Evolutionary conservation across 2,329 filamentous ascomycete species (phyloP).

Genomic region (Fusarium liriodendri): DNA sequence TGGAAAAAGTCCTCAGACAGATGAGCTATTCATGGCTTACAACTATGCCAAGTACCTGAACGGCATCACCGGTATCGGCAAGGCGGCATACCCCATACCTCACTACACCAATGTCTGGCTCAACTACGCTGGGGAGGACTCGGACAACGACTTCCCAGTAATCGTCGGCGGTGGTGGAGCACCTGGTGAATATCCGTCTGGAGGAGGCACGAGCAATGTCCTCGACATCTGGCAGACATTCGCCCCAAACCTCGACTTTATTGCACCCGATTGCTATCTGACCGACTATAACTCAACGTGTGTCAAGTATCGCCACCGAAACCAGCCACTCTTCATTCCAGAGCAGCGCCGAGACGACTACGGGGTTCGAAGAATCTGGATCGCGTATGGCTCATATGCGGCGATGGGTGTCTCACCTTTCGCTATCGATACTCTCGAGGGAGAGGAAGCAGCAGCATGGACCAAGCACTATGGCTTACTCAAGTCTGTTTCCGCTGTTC

Average conservation of each 20-base stretch:
- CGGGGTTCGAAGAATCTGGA: constrained; percentile 54
- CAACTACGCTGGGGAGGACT: constrained; percentile 35
- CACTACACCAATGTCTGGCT: constrained; percentile 45
- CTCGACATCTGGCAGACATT: constrained; percentile 50
- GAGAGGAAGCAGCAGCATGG: neutral
- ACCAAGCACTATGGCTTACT: constrained; percentile 9
- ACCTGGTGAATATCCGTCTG: constrained; percentile 47
- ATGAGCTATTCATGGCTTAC: constrained; percentile 47
- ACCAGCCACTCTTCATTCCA: constrained; percentile 59
- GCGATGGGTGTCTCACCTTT: constrained; percentile 21
- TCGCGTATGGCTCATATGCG: constrained; percentile 28
- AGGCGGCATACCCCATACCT: constrained; percentile 37
- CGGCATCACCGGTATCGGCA: constrained; percentile 42
- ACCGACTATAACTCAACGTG: constrained; percentile 46
- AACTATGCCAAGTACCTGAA: constrained; percentile 42
- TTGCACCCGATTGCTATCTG: constrained; percentile 52
- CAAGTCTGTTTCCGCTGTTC: constrained; percentile 4
- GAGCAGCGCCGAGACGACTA: constrained; percentile 59
- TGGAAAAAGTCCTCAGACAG: constrained; percentile 36
- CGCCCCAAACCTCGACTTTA: constrained; percentile 54
- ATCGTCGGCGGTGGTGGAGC: constrained; percentile 42
- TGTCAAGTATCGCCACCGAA: constrained; percentile 52
- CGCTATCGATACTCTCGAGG: constrained; percentile 22
- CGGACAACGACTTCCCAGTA: constrained; percentile 35
- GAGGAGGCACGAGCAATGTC: constrained; percentile 39